Base-by-base conservation (phyloP, 169 alveolate species). In the Cryptosporidium baileyi region DNA sequence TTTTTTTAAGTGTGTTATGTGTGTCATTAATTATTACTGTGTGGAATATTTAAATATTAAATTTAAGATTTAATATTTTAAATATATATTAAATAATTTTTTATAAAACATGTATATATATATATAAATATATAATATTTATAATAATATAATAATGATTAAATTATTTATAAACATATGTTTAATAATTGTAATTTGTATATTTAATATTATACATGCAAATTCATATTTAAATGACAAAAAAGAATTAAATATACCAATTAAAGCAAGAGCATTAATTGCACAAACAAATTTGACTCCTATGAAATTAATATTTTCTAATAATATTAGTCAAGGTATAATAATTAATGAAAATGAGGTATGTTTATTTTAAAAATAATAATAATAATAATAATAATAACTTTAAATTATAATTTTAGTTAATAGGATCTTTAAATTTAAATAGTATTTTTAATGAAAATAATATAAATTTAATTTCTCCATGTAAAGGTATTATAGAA, bases 311-410 rank as follows among this genome's bases (percentile, higher is more conserved):
- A 7, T 54, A 6, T 43, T 54, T 30, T 38, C 52, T 19, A 47
- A 30, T 6, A 74, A 34, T 36, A 36, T 74, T 9, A 4, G 26
- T 8, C 65, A 51, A 0, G 60, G 67, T 22, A 19, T 67, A 52
- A 17, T 24, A 9, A 28, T 74, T 13, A 60, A 54, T 32, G 85
- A 74, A 26, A 44, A 43, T 19, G 85, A 74, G 67, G 85, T 74
- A 74, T 19, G 85, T 74, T 17, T 19, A 47, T n/a, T 9, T 2
- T 2, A 57, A 13, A 6, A n/a, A 47, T 47, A n/a, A n/a, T n/a
- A n/a, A n/a, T n/a, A n/a, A n/a, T n/a, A n/a, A n/a, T n/a, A n/a
- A n/a, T n/a, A n/a, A n/a, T n/a, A n/a, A n/a, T n/a, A n/a, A n/a
- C n/a, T n/a, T n/a, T n/a, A n/a, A n/a, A n/a, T n/a, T n/a, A n/a